Evolutionary conservation across 352 stramenopile genomes (phyloP).

Genomic region (Phytophthora megakarya): DNA sequence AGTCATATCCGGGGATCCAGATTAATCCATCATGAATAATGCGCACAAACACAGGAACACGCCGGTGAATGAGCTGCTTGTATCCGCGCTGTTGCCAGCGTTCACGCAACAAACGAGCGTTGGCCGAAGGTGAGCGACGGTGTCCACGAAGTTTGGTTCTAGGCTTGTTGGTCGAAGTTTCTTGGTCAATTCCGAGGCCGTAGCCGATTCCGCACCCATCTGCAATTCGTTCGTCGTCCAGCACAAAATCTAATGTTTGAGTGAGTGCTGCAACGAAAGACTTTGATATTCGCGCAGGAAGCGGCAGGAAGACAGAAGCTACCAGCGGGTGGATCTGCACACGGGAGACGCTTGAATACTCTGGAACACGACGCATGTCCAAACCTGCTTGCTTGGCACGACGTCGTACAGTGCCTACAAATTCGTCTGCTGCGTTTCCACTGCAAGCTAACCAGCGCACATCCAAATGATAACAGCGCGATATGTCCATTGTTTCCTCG

Average conservation of each 20-base stretch:
- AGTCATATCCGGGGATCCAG: conserved; percentile 80
- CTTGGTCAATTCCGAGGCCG: conserved; percentile 62
- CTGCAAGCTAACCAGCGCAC: conserved; percentile 83
- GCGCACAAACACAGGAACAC: conserved; percentile 70
- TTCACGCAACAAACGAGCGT: conserved; percentile 42
- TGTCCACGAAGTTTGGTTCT: conserved; percentile 20
- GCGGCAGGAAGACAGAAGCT: conserved; percentile 64
- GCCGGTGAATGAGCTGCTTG: conserved; percentile 75
- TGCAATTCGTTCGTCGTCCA: conserved; percentile 74
- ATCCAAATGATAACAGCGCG: conserved; percentile 70
- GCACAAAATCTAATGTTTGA: conserved; percentile 57
- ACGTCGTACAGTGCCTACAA: conserved; percentile 64
- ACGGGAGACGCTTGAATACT: conserved; percentile 73
- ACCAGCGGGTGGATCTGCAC: conserved; percentile 79
- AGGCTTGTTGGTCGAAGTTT: conserved; percentile 33
- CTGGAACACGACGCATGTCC: conserved; percentile 73
- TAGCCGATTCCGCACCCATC: conserved; percentile 70
- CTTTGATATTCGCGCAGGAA: conserved; percentile 34
- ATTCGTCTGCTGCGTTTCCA: conserved; percentile 74
- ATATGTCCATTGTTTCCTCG: conserved; percentile 63
- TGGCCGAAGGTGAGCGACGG: conserved; percentile 41
- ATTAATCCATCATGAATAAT: conserved; percentile 70
- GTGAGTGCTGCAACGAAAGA: conserved; percentile 44
- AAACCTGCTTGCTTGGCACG: conserved; percentile 70
- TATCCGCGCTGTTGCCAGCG: conserved; percentile 67